Percentiles rank a stretch among this genome's conserved stretches.
Evolutionary conservation across 2,329 filamentous ascomycete genomes (phyloP).

Genomic region (Dothistroma septosporum): DNA sequence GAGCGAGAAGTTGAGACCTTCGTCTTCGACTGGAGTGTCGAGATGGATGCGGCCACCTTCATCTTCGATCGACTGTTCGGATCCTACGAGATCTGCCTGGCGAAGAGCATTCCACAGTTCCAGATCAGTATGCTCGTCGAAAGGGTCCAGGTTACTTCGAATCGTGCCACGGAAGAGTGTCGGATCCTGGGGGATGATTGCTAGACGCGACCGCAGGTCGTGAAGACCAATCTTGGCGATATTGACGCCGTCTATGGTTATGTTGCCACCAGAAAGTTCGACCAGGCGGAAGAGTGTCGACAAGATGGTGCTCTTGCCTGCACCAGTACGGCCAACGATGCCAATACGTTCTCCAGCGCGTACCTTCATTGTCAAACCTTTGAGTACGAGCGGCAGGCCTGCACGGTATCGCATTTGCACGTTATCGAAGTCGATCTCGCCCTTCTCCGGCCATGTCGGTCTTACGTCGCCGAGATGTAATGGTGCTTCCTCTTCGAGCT

Average conservation of each 20-base stretch:
- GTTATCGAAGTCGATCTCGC: constrained; percentile 57
- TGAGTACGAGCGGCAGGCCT: constrained; percentile 47
- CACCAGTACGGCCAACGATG: constrained; percentile 75
- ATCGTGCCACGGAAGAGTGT: constrained; percentile 79
- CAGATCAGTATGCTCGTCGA: constrained; percentile 71
- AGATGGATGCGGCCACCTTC: constrained; percentile 66
- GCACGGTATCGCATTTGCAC: constrained; percentile 51
- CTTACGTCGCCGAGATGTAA: constrained; percentile 69
- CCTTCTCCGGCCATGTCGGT: constrained; percentile 76
- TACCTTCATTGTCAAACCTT: constrained; percentile 61
- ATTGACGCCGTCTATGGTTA: constrained; percentile 49
- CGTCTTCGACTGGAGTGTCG: constrained; percentile 82
- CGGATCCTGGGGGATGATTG: constrained; percentile 78
- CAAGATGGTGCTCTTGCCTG: constrained; percentile 82
- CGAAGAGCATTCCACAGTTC: constrained; percentile 74
- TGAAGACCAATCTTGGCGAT: constrained; percentile 71
- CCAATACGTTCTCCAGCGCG: constrained; percentile 73
- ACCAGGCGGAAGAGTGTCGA: constrained; percentile 71
- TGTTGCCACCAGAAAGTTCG: constrained; percentile 46
- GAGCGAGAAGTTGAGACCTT: constrained; percentile 92
- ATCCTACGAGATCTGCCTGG: constrained; percentile 67
- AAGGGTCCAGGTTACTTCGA: constrained; percentile 74
- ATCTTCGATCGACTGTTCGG: constrained; percentile 45
- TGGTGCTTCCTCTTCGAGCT: constrained; percentile 85
- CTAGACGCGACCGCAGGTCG: constrained; percentile 67